Base-by-base conservation (phyloP, 768 basidiomycete genomes). In the Tulasnella sp. region DNA sequence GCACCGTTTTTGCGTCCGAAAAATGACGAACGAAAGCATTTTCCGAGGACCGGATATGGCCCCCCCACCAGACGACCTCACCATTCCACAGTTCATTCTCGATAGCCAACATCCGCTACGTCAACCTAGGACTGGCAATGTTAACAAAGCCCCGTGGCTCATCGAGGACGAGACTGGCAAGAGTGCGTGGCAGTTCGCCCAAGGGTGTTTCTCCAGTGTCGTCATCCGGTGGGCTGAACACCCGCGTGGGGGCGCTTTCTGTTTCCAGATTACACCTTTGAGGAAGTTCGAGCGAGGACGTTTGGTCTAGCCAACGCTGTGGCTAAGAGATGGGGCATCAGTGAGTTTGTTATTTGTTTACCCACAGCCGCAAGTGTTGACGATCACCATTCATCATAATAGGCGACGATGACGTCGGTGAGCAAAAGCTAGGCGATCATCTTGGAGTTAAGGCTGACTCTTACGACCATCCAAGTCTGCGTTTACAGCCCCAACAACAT, bases 21-120 rank as follows among this genome's bases (percentile, higher is more conserved):
- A 27, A 34, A 68, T 68, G 62, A 18, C 31, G 31, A 36, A 68
- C 62, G 62, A 68, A 68, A 6, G 9, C 62, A 36, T 68, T 68
- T 68, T 68, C 21, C 31, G 58, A 10, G 68, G 58, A 18, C 58
- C 56, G 34, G 40, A 71, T 7, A 38, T 78, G 31, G 58, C 77
- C 8, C 77, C 80, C 24, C 78, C 72, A 42, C 80, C 80, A 18
- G 78, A 74, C 39, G 80, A 83, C 78, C 74, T 83, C 27, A 83
- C 81, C 2, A 44, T 83, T 42, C 81, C 82, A 39, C 82, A 83
- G 77, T 83, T 83, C 79, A 82, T 83, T 58, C 82, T 82, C 36
- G 82, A 83, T 58, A 24, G 24, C 39, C 42, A 80, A 24, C 82
- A 83, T 56, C 82, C 82, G 36, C 76, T 82, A 18, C 79, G 81